Evolutionary conservation across 257 asterid species (phyloP).

Genomic region (Prunella vulgaris): DNA sequence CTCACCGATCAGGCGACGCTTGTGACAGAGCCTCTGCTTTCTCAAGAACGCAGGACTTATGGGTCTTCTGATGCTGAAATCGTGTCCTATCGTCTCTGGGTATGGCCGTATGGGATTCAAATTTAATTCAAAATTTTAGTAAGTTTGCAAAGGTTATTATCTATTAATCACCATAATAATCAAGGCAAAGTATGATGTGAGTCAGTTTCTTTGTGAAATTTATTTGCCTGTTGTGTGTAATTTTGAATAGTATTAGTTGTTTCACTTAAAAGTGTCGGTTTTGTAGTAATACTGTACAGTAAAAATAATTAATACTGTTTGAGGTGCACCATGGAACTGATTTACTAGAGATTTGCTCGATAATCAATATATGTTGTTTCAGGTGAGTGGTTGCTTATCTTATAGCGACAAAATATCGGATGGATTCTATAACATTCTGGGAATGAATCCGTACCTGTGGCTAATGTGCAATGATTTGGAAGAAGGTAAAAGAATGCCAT

Average conservation of each 20-base stretch:
- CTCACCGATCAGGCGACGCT: constrained; percentile 60
- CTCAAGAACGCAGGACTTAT: constrained; percentile 33
- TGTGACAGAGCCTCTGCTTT: constrained; percentile 43
- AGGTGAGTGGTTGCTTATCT: constrained; percentile 91
- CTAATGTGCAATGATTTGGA: constrained; percentile 75
- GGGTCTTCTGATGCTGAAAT: constrained; percentile 55
- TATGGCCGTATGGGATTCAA: constrained; percentile 19
- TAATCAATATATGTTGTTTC: constrained; percentile 11
- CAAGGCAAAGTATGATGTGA: too few species aligned
- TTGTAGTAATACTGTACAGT: too few species aligned
- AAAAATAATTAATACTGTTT: too few species aligned
- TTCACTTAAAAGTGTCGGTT: too few species aligned
- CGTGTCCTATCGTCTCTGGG: constrained; percentile 87
- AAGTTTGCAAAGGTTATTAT: not conserved
- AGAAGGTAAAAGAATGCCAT: constrained; percentile 76
- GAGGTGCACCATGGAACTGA: too few species aligned
- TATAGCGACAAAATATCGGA: constrained; percentile 78
- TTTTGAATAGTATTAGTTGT: too few species aligned
- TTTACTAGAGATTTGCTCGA: too few species aligned
- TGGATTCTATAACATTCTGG: constrained; percentile 85
- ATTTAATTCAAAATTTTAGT: not conserved
- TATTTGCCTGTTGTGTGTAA: too few species aligned
- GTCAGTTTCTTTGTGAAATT: too few species aligned
- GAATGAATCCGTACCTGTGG: constrained; percentile 92
- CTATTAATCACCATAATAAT: too few species aligned